Percentiles rank a stretch among this genome's conserved stretches.
Conservation (phyloP, 169 alveolate genomes). For the Plasmodium falciparum region DNA sequence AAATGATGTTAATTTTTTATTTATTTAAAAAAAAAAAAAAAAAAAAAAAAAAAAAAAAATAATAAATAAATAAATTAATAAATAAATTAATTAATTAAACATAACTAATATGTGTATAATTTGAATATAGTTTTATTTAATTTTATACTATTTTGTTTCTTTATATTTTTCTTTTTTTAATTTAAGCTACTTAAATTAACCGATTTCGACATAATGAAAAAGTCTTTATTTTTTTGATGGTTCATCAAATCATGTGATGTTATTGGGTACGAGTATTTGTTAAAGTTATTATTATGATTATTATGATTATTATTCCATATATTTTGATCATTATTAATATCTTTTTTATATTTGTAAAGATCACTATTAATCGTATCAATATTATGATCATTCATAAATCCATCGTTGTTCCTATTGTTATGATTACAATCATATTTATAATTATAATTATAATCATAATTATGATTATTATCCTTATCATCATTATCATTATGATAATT, state of each 20-base stretch:
- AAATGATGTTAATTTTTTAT: background rate
- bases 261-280: constrained; percentile 28
- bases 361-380: background rate
- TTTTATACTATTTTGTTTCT: background rate
- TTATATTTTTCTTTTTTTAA: constrained; percentile 7
- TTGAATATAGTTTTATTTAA: background rate
- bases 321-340: constrained; percentile 34
- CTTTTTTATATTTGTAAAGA: constrained; percentile 44
- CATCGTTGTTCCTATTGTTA: background rate
- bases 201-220: constrained; percentile 57
- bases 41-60: background rate
- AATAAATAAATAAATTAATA: background rate
- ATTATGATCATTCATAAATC: constrained; percentile 18
- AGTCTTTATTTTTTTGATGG: constrained; percentile 29
- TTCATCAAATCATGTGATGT: constrained; percentile 35
- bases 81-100: background rate
- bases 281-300: constrained; percentile 29
- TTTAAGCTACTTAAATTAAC: constrained; percentile 63
- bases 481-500: background rate
- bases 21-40: constrained; percentile 8
- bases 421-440: constrained; percentile 9
- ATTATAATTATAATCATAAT: constrained; percentile 1
- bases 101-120: background rate
- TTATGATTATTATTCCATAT: constrained; percentile 36
- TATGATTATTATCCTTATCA: constrained; percentile 15